Evolutionary conservation across 2,329 filamentous ascomycete species (phyloP), one percentile per base, ranked within the genome.

Genomic region (Leptographium galeiforme): DNA sequence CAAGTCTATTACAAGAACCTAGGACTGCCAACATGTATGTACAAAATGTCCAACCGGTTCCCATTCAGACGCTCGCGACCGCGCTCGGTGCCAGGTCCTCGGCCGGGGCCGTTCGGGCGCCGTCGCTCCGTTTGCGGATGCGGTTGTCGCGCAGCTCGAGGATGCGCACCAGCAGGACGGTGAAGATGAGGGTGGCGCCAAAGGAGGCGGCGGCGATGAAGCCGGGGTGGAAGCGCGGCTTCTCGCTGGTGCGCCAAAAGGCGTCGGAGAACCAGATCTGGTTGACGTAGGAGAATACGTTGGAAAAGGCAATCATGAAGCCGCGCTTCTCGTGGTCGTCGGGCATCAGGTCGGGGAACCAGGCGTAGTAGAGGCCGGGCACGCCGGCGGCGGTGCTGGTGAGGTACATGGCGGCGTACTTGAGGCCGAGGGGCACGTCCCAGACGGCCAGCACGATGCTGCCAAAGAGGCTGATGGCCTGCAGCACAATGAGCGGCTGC

Each of bases 331-430:
- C 53, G 43, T 55, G 53, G 47, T 55, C 53, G 16, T 32, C 25
- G 13, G 53, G 53, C 25, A 55, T 55, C 25, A 55, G 50, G 30
- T 55, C 53, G 2, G 53, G 53, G 39, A 55, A 55, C 53, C 50
- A 55, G 41, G 53, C 30, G 11, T 52, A 55, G 47, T 47, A 55
- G 25, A 53, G 34, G 2, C 50, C 53, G 14, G 53, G 50, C 12
- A 55, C 82, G 40, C 72, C 69, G 0, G 82, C 80, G 12, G 87
- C 67, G 63, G 86, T 82, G 53, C 81, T 72, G 38, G 74, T 81
- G 53, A 87, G 66, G 59, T 87, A 83, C 57, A 80, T 74, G 2
- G 83, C 70, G 0, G 82, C 83, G 0, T 75, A 83, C 66, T 87
- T 87, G 57, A 53, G 53, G 2, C 50, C 50, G 14, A 34, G 3